Conservation (phyloP, 192 early-diverging fungal species). For the Coemansia sp. region DNA sequence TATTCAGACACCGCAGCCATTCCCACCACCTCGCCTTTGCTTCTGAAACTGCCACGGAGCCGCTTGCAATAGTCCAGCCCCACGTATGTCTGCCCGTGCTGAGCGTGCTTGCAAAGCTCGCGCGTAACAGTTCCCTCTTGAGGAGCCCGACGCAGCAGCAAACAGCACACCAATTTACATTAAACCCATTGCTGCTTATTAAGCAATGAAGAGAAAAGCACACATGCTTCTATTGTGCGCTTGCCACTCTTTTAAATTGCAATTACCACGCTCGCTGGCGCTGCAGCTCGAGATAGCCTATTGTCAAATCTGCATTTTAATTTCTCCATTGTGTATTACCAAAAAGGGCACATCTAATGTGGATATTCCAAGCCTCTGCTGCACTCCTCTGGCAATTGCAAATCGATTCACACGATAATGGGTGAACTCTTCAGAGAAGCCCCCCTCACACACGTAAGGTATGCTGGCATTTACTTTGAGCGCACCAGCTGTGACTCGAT, state of each 20-base stretch:
- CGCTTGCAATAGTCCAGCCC: no score
- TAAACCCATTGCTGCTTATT: neutral
- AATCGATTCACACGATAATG: neutral
- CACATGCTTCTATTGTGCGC: neutral
- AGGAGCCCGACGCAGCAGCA: no score
- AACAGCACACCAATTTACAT: no score
- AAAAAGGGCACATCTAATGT: neutral
- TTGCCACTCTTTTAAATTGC: neutral
- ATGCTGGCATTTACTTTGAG: constrained; percentile 7
- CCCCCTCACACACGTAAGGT: neutral
- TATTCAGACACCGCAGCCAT: neutral
- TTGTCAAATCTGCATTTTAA: neutral
- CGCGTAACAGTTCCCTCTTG: no score
- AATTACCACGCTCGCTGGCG: neutral
- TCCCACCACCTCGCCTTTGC: neutral
- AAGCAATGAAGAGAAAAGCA: neutral
- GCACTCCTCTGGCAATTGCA: neutral
- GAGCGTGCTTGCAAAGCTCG: neutral
- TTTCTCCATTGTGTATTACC: neutral
- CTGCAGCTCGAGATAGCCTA: neutral
- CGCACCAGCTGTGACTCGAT: constrained; percentile 25
- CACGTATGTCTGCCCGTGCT: no score
- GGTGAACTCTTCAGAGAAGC: constrained; percentile 5
- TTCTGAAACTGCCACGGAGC: neutral
- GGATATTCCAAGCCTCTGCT: neutral